phyloP scores from a whole-genome alignment of 1,284 basidiomycete genomes.

The Ceratobasidium sp. region DNA sequence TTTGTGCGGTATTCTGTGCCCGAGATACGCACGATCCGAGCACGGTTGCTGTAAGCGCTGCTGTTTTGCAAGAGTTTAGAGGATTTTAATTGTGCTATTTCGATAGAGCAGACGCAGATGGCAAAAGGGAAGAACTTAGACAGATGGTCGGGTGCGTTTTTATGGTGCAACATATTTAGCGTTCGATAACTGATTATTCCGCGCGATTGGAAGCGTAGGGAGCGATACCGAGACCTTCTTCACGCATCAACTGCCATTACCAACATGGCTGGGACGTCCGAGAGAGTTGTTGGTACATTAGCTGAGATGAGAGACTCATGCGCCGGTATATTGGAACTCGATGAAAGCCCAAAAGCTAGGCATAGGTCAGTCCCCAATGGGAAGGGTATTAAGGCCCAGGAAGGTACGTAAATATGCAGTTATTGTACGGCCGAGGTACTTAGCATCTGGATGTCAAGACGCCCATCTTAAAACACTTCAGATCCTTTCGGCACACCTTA shows the following conservation, averaged over 20 bases:
- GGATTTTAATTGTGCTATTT: constrained; percentile 11
- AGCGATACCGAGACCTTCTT: constrained; percentile 93
- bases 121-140: constrained; percentile 91
- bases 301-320: constrained; percentile 72
- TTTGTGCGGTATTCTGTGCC: constrained; percentile 80
- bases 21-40: constrained; percentile 81
- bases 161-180: constrained; percentile 45
- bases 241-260: constrained; percentile 92
- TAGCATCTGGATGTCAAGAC: constrained; percentile 62
- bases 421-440: neutral
- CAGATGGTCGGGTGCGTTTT: constrained; percentile 93
- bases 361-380: constrained; percentile 41
- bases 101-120: constrained; percentile 85
- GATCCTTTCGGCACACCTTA: constrained; percentile 86
- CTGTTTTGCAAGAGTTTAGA: neutral
- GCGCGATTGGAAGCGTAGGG: constrained; percentile 74
- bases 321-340: constrained; percentile 51
- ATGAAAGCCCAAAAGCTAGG: constrained; percentile 45
- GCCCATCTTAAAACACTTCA: constrained; percentile 77
- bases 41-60: constrained; percentile 73
- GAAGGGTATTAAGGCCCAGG: constrained; percentile 44
- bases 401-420: constrained; percentile 30
- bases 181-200: constrained; percentile 57
- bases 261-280: constrained; percentile 75
- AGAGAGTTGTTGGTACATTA: constrained; percentile 71